Base-by-base conservation (phyloP, 495 filamentous ascomycete species). In the Pseudomonodictys pantanalensis region DNA sequence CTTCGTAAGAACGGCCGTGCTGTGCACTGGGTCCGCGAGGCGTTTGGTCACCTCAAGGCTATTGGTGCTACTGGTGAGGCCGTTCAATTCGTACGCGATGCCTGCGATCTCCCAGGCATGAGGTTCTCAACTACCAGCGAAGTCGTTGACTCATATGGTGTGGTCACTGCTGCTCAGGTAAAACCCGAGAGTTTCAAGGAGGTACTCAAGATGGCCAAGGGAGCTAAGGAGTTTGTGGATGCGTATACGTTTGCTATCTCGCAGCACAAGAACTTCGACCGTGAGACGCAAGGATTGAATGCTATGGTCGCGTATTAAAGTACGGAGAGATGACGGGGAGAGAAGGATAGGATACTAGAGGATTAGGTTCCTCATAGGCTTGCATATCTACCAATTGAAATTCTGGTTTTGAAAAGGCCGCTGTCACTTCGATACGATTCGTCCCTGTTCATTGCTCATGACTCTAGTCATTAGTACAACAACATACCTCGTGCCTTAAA, bases 11-110 rank as follows among this genome's bases (percentile, higher is more conserved):
- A 83, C 53, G 91, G 91, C 4, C 82, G 90, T 20, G 89, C 87
- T 1, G 74, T 90, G 50, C 87, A 92, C 75, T 95, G 87, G 88
- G 76, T 95, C 22, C 81, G 89, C 55, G 89, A 95, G 72, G 85
- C 89, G 0, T 95, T 91, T 67, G 84, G 89, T 2, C 84, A 92
- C 59, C 73, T 92, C 50, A 90, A 95, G 77, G 71, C 88, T 26
- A 86, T 96, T 64, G 86, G 86, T 33, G 86, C 87, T 29, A 81
- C 84, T 0, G 84, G 88, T 23, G 86, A 91, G 66, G 85, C 78
- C 1, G 87, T 89, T 0, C 69, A 81, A 2, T 75, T 95, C 20
- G 82, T 92, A 17, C 65, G 79, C 48, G 71, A 75, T 38, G 82
- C 81, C 0, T 75, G 87, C 30, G 77, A 74, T 0, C 71, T 92